Percentiles rank a stretch among this genome's conserved stretches.
Evolutionary conservation across 495 filamentous ascomycete species (phyloP).

Genomic region (Talaromyces stipitatus): DNA sequence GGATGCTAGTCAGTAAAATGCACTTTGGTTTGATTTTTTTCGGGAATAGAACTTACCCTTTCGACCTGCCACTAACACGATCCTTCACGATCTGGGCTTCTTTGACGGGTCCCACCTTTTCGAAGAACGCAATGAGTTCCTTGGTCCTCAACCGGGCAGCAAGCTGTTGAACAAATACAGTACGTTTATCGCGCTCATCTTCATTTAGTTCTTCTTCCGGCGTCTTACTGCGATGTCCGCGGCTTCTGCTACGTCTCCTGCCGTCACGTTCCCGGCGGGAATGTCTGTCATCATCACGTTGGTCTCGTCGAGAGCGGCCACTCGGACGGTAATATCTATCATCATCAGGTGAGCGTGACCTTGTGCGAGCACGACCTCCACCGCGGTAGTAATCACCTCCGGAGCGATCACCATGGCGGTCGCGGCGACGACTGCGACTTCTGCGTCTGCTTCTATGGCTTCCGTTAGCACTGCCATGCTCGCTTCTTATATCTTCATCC

Average conservation of each 20-base stretch:
- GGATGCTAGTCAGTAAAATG: constrained; percentile 23
- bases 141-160: constrained; percentile 86
- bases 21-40: background rate
- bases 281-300: constrained; percentile 43
- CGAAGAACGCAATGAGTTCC: constrained; percentile 91
- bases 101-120: constrained; percentile 91
- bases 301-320: constrained; percentile 47
- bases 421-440: constrained; percentile 74
- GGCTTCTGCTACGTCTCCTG: constrained; percentile 44
- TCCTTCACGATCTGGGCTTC: constrained; percentile 99
- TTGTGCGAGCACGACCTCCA: constrained; percentile 58
- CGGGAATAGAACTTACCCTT: constrained; percentile 61
- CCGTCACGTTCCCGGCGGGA: constrained; percentile 48
- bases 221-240: constrained; percentile 43
- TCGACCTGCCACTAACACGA: constrained; percentile 89
- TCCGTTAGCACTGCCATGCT: constrained; percentile 71
- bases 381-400: constrained; percentile 66
- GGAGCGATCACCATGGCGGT: constrained; percentile 57
- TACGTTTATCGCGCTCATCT: constrained; percentile 93
- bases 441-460: constrained; percentile 79
- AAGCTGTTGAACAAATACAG: constrained; percentile 97
- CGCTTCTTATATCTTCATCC: constrained; percentile 66
- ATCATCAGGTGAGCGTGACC: constrained; percentile 67
- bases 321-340: constrained; percentile 71
- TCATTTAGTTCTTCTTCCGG: constrained; percentile 66